phyloP scores from a whole-genome alignment of 139 green algal genomes.

The Closterium sp. region DNA sequence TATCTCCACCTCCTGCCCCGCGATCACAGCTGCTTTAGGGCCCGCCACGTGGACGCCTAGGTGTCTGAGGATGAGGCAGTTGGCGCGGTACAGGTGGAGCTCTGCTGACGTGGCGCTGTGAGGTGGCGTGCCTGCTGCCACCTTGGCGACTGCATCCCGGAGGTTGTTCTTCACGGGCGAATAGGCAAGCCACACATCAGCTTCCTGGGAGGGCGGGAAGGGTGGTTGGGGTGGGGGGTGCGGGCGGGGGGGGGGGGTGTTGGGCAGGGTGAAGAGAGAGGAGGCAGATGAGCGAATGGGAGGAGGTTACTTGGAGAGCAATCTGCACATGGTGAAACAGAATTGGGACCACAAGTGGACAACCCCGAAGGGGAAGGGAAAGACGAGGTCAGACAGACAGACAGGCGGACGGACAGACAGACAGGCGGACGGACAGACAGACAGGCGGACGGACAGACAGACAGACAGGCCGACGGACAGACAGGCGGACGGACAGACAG shows the following conservation, averaged over 20 bases:
- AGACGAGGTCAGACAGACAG: too few relatives aligned
- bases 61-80: conserved; percentile 55
- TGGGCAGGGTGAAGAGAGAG: not conserved
- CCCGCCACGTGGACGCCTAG: conserved; percentile 46
- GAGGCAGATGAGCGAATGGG: not conserved
- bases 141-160: conserved; percentile 81
- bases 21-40: conserved; percentile 56
- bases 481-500: too few relatives aligned
- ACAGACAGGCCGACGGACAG: too few relatives aligned
- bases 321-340: too few relatives aligned
- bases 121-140: conserved; percentile 60
- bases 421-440: too few relatives aligned
- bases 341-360: too few relatives aligned
- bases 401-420: too few relatives aligned
- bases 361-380: too few relatives aligned
- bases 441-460: too few relatives aligned
- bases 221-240: not conserved
- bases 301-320: too few relatives aligned
- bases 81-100: conserved; percentile 73
- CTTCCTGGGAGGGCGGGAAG: conserved; percentile 1
- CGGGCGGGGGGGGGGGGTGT: not conserved
- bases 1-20: conserved; percentile 62
- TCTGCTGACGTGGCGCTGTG: conserved; percentile 86
- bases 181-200: conserved; percentile 82
- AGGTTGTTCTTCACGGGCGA: conserved; percentile 95